These are phyloP conservation scores for Coemansia sp. DNA, from an alignment of 192 early-diverging fungal genomes.

Conservation along the genomic window DNA sequence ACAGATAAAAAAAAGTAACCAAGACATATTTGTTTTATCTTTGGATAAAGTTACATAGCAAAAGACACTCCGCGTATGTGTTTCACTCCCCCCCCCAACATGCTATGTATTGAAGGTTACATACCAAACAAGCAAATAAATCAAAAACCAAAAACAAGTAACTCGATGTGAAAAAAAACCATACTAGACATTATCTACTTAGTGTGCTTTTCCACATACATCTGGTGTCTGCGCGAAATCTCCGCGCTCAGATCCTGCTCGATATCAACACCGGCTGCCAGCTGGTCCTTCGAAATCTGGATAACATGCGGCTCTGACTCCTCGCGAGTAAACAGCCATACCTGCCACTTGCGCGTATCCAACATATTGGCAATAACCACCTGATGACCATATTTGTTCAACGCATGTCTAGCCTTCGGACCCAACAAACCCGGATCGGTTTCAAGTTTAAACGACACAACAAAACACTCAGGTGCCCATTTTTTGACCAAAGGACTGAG, in stretches of 20 bases:
- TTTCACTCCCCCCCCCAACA: too few relatives aligned
- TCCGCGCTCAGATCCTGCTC: slow-evolving; percentile 44
- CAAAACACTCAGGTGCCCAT: slow-evolving; percentile 86
- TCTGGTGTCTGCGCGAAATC: slow-evolving; percentile 31
- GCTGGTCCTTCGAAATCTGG: slow-evolving; percentile 30
- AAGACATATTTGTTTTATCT: neutral
- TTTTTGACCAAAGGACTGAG: slow-evolving; percentile 88
- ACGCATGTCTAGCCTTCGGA: slow-evolving; percentile 74
- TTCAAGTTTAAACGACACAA: slow-evolving; percentile 98
- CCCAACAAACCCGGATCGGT: slow-evolving; percentile 83
- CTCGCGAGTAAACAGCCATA: slow-evolving; percentile 59
- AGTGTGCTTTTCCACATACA: slow-evolving; percentile 8
- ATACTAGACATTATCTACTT: neutral
- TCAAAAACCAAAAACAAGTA: neutral
- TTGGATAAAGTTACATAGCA: too few relatives aligned
- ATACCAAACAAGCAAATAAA: too few relatives aligned
- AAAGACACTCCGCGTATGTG: too few relatives aligned
- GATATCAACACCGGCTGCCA: slow-evolving; percentile 30
- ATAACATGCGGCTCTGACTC: slow-evolving; percentile 27
- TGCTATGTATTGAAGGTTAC: too few relatives aligned
- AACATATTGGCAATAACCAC: slow-evolving; percentile 96
- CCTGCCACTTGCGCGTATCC: slow-evolving; percentile 80
- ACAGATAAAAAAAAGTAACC: neutral
- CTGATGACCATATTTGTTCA: slow-evolving; percentile 92
- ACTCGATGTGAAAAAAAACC: neutral